Percentiles rank a stretch among this genome's conserved stretches.
Conservation (phyloP, 495 filamentous ascomycete species). For the Jackrogersella minutella region DNA sequence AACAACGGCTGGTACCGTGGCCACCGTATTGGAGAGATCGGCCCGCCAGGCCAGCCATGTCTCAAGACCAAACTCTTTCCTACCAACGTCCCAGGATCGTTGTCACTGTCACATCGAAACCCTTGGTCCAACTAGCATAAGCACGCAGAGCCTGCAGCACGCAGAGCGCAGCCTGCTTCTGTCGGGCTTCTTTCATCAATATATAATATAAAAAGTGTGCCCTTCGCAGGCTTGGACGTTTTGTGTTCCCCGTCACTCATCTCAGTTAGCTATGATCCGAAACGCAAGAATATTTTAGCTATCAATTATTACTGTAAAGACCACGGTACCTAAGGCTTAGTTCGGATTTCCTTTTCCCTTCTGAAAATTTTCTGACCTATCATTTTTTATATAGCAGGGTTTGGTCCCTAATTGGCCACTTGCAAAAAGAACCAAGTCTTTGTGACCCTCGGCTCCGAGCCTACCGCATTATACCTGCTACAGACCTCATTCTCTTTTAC, state of each 20-base stretch:
- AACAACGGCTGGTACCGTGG: conserved; percentile 28
- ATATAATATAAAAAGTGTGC: conserved; percentile 7
- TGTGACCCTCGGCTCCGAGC: conserved; percentile 33
- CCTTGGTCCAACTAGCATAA: conserved; percentile 4
- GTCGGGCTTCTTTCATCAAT: conserved; percentile 10
- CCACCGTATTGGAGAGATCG: conserved; percentile 37
- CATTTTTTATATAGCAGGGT: conserved; percentile 29
- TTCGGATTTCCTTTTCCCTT: neutral
- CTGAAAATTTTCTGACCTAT: conserved; percentile 29
- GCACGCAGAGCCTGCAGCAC: conserved; percentile 21
- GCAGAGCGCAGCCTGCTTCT: conserved; percentile 24
- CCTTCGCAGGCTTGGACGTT: neutral
- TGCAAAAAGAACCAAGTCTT: conserved; percentile 38
- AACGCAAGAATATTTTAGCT: neutral
- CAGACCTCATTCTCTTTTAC: conserved; percentile 6
- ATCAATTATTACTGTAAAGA: conserved; percentile 8
- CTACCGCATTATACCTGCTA: conserved; percentile 20
- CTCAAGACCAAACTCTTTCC: conserved; percentile 8
- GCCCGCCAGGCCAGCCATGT: conserved; percentile 36
- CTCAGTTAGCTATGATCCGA: conserved; percentile 11
- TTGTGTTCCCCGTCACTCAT: conserved; percentile 5
- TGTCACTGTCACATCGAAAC: conserved; percentile 32
- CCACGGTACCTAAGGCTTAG: conserved; percentile 7
- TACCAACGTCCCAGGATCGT: conserved; percentile 27
- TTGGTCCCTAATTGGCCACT: conserved; percentile 35